These are phyloP conservation scores for Kodamaea kakaduensis DNA, from an alignment of 805 yeast species.

Conservation along the genomic window DNA sequence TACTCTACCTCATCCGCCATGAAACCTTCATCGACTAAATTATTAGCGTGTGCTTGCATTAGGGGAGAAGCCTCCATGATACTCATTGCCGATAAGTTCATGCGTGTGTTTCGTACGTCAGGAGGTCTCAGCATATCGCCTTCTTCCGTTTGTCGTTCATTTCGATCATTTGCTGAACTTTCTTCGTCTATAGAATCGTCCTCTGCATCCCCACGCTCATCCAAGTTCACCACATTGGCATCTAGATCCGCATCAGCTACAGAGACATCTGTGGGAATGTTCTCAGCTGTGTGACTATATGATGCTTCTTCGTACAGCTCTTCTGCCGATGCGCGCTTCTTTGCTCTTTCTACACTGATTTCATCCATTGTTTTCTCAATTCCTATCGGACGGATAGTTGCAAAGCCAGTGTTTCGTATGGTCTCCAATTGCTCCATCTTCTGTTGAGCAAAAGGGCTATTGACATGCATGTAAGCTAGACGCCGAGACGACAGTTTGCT, in stretches of 20 bases:
- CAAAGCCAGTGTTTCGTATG: slow-evolving; percentile 34
- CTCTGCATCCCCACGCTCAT: slow-evolving; percentile 23
- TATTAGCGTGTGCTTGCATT: slow-evolving; percentile 7
- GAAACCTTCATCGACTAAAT: slow-evolving; percentile 36
- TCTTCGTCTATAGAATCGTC: slow-evolving; percentile 17
- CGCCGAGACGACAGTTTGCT: slow-evolving; percentile 12
- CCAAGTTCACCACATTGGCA: slow-evolving; percentile 43
- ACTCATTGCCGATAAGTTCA: neutral
- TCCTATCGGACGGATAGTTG: slow-evolving; percentile 36
- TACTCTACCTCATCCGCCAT: slow-evolving; percentile 48
- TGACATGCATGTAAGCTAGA: slow-evolving; percentile 9
- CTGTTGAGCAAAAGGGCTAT: slow-evolving; percentile 18
- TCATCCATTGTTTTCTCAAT: slow-evolving; percentile 39
- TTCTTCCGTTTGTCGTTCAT: neutral
- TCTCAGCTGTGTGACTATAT: slow-evolving; percentile 22
- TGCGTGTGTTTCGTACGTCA: neutral
- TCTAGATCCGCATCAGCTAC: slow-evolving; percentile 37
- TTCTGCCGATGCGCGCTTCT: slow-evolving; percentile 8
- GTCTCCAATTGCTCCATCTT: slow-evolving; percentile 21
- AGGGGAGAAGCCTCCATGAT: slow-evolving; percentile 3
- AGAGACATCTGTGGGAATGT: slow-evolving; percentile 12
- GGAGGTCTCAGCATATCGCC: neutral
- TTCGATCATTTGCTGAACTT: neutral
- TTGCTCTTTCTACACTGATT: slow-evolving; percentile 24
- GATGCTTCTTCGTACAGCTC: slow-evolving; percentile 16